Evolutionary conservation across 2,329 filamentous ascomycete genomes (phyloP), one percentile per base, ranked within the genome.

Genomic region (Scytalidium sp.): DNA sequence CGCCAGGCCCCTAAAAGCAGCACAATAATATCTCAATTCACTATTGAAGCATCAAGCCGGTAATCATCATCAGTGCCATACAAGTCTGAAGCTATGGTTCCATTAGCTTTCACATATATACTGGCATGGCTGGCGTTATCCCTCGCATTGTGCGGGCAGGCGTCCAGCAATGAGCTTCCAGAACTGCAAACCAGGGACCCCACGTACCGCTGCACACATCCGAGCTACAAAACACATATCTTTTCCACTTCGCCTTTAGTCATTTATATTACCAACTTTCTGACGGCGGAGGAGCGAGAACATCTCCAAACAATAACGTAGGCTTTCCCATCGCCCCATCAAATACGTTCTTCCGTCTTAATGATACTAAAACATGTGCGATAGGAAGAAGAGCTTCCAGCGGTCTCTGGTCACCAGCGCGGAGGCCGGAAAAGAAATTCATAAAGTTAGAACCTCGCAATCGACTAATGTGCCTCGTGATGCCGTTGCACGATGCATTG

Each of bases 201-300:
- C n/a, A n/a, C n/a, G n/a, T 29, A 29, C 25, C 7, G 25, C 7
- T 60, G 58, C 43, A 47, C 19, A 23, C 49, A 56, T 32, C 51
- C 53, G 13, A 41, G 50, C 11, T 61, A 56, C 41, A 47, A 49
- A 36, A 59, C 75, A 2, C 75, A 80, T 56, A 60, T 83, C 5
- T 68, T 81, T 51, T 75, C 71, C 15, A 67, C 72, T 25, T 68
- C 70, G 25, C 80, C 80, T 5, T 62, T 83, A 52, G 69, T 84
- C 2, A 68, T 83, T 11, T 81, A 83, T 60, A 72, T 83, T 44
- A 74, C 79, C 56, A 67, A 71, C 40, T 83, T 82, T 56, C 49
- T 83, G 41, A 72, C 67, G 3, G 59, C 58, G 1, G 56, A 60
- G 1, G 79, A 82, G 62, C 67, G 69, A n/a, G 62, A 70, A n/a